Conservation (phyloP, 371 early-diverging fungal genomes). For the Nematocida homosporus region DNA sequence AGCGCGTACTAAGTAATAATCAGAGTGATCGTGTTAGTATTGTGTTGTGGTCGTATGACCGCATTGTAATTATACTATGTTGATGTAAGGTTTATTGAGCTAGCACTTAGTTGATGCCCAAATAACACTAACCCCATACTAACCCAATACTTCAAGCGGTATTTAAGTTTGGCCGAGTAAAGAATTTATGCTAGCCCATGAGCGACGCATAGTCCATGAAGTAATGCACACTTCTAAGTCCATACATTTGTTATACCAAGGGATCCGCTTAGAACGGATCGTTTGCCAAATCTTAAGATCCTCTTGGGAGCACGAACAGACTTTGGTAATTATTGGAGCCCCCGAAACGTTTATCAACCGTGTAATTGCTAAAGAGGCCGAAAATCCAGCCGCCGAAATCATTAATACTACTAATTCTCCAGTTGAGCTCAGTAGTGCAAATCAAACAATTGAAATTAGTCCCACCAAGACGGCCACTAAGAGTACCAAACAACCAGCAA, state of each 20-base stretch:
- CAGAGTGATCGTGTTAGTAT: too few relatives aligned
- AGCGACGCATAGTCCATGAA: constrained; percentile 27
- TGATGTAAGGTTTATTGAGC: too few relatives aligned
- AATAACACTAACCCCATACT: too few relatives aligned
- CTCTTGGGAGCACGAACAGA: constrained; percentile 3
- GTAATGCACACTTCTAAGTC: neutral
- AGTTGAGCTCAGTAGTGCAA: neutral
- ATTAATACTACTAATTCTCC: too few relatives aligned
- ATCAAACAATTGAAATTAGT: neutral
- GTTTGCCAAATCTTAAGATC: neutral
- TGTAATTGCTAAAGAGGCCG: neutral
- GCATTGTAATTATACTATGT: too few relatives aligned
- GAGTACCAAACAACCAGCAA: neutral
- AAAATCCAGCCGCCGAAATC: too few relatives aligned
- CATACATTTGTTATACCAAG: constrained; percentile 36
- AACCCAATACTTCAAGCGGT: too few relatives aligned
- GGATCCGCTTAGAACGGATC: constrained; percentile 7
- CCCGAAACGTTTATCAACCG: neutral
- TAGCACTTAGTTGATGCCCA: too few relatives aligned
- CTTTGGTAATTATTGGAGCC: constrained; percentile 22
- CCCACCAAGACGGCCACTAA: neutral
- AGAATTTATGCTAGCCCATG: constrained; percentile 27
- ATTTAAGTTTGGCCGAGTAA: too few relatives aligned
- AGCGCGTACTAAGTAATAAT: too few relatives aligned
- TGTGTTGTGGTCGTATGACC: too few relatives aligned